Evolutionary conservation across 2,329 filamentous ascomycete genomes (phyloP).

Genomic region (Colletotrichum viniferum): DNA sequence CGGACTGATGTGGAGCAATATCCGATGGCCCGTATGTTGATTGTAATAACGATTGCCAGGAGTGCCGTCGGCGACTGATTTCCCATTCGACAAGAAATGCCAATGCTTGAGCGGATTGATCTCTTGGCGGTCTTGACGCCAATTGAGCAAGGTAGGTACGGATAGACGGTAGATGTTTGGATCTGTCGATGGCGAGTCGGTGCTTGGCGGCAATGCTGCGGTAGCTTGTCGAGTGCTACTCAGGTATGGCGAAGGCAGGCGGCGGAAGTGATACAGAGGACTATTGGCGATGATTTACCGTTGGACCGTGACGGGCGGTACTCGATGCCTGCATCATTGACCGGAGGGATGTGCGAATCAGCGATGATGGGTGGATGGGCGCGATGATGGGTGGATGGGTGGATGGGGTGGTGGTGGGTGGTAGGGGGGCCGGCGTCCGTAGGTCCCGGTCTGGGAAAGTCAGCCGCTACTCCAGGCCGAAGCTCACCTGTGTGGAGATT

Average conservation of each 20-base stretch:
- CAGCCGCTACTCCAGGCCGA: constrained; percentile 11
- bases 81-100: constrained; percentile 2
- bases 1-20: background rate
- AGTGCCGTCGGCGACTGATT: background rate
- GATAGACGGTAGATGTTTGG: background rate
- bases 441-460: constrained; percentile 15
- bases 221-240: background rate
- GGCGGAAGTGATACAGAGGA: background rate
- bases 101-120: constrained; percentile 1
- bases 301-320: background rate
- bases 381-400: no score
- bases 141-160: no score
- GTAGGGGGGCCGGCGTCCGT: constrained; percentile 1
- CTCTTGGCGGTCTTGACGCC: constrained; percentile 11
- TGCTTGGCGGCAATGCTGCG: background rate
- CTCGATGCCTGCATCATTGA: background rate
- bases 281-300: background rate
- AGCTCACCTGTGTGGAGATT: constrained; percentile 17
- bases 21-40: background rate
- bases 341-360: background rate
- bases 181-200: background rate
- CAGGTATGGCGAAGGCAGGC: background rate
- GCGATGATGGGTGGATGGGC: background rate
- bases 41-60: constrained; percentile 5
- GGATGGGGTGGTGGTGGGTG: background rate